Evolutionary conservation across 352 stramenopile genomes (phyloP), one percentile per base, ranked within the genome.

Genomic region (Phytophthora pinifolia): DNA sequence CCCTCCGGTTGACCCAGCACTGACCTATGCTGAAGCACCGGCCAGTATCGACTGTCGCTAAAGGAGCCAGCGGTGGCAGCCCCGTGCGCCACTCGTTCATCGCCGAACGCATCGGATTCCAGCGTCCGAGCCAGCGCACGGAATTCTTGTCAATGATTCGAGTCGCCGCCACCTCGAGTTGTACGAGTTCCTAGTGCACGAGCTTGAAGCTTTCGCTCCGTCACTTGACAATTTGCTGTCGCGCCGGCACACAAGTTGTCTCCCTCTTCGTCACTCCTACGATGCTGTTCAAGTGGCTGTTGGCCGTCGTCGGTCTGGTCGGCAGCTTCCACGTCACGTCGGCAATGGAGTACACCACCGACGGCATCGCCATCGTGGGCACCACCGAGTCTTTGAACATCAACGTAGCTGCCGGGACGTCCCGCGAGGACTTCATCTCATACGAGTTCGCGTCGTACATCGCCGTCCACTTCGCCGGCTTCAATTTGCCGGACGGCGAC

Each of bases 391-490:
- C 46, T 8, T 54, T 79, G 6, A 39, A 72, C 35, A 33, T 81
- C 37, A 37, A 44, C 1, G 65, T 77, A 1, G 39, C 53, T 0
- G 59, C 62, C 10, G 67, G 61, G 7, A 47, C 43, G n/a, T 66
- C 55, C 27, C 58, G 60, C 29, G 27, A 76, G 33, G 59, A 81
- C 46, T 13, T 70, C 32, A 67, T 83, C 39, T 61, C 67, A 37
- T 66, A 83, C 70, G 54, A 79, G 32, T 63, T 66, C 18, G 69
- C 76, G 14, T 74, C 57, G 14, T 87, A 87, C 54, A 75, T 87
- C 29, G 56, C 74, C 4, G 64, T 89, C 15, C 66, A 82, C 44
- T 86, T 91, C 38, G 35, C 56, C 42, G 51, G 52, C 20, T 76
- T 91, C 31, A 61, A 83, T 50, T 58, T 91, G 4, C 78, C 78